A percentile compares a stretch with the other conserved stretches of the same genome.
These are phyloP conservation scores for Athelia sp. DNA, from an alignment of 1,284 basidiomycete species.

Conservation along the genomic window DNA sequence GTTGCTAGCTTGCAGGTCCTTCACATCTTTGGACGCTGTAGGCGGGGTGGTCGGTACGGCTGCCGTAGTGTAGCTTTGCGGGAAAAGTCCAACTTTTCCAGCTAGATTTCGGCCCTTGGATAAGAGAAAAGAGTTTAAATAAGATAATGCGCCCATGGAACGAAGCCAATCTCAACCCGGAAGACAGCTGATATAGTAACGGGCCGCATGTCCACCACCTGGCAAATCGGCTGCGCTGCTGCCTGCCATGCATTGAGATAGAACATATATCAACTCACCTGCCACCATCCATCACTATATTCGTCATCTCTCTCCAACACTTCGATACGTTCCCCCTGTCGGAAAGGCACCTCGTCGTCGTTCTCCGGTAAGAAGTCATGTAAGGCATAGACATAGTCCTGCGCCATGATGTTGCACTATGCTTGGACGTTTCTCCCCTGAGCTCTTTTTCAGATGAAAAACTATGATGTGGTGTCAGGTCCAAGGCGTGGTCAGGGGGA, in stretches of 20 bases:
- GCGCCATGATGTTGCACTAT: no score
- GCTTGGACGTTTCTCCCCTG: no score
- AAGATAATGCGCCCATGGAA: constrained; percentile 9
- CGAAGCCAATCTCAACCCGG: constrained; percentile 14
- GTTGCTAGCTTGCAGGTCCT: constrained; percentile 20
- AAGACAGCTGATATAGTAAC: not conserved
- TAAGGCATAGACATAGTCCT: constrained; percentile 69
- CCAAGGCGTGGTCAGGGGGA: no score
- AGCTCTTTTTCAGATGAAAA: no score
- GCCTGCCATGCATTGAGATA: constrained; percentile 8
- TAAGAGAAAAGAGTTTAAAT: constrained; percentile 9
- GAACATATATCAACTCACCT: constrained; percentile 54
- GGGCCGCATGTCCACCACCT: not conserved
- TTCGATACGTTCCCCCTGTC: constrained; percentile 82
- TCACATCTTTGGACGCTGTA: constrained; percentile 18
- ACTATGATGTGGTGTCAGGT: no score
- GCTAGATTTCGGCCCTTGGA: constrained; percentile 77
- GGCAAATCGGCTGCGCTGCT: not conserved
- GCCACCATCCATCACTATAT: constrained; percentile 99
- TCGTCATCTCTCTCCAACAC: constrained; percentile 92
- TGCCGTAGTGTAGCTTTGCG: constrained; percentile 82
- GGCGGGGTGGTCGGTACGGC: constrained; percentile 34
- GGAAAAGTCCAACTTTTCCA: constrained; percentile 88
- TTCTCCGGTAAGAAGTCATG: constrained; percentile 90
- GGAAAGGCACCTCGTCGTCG: constrained; percentile 89